Evolutionary conservation across 1,284 basidiomycete species (phyloP).

Genomic region (Leccinum subspadiceum): DNA sequence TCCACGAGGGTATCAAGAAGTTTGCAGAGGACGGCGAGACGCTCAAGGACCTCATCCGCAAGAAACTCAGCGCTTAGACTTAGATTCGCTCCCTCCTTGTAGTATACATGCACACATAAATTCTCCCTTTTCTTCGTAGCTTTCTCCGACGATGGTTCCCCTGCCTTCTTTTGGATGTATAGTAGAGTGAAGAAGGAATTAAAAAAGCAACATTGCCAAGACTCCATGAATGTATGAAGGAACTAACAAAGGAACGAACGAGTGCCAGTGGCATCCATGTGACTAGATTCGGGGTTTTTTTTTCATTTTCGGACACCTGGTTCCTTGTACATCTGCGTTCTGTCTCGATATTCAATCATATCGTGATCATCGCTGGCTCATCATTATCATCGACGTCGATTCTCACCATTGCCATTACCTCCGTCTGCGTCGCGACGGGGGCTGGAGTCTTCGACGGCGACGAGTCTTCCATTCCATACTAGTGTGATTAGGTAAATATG

Average conservation of each 20-base stretch:
- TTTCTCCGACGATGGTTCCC: neutral
- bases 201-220: neutral
- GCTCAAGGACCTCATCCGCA: slow-evolving; percentile 80
- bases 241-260: neutral
- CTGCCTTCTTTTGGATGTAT: neutral
- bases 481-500: neutral
- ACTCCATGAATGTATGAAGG: neutral
- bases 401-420: neutral
- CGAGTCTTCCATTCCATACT: neutral
- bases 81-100: neutral
- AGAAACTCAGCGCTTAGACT: slow-evolving; percentile 58
- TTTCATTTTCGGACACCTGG: neutral
- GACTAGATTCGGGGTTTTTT: no score
- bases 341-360: neutral
- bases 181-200: neutral
- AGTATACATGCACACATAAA: neutral
- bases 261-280: neutral
- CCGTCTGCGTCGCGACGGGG: neutral
- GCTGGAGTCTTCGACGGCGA: neutral
- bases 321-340: no score
- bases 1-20: slow-evolving; percentile 96
- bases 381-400: neutral
- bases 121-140: neutral
- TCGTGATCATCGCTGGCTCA: neutral
- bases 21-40: slow-evolving; percentile 95